Percentiles rank a stretch among this genome's conserved stretches.
phyloP scores from a whole-genome alignment of 106 monocot species.

The Amphibolis antarctica region DNA sequence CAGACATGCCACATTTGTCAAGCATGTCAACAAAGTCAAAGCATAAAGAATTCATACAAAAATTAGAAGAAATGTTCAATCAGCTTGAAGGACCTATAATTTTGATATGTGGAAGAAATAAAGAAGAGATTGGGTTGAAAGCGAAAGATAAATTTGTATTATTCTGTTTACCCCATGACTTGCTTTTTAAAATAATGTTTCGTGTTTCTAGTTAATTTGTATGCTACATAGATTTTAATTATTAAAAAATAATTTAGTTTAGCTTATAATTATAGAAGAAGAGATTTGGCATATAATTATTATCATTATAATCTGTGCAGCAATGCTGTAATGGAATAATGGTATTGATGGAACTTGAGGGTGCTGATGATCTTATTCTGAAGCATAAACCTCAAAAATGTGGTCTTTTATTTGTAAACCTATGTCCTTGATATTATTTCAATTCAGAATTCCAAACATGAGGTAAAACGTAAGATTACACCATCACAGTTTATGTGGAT shows the following conservation, averaged over 20 bases:
- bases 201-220: too few relatives aligned
- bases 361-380: too few relatives aligned
- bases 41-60: constrained; percentile 52
- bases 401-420: too few relatives aligned
- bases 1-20: constrained; percentile 60
- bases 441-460: too few relatives aligned
- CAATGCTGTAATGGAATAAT: too few relatives aligned
- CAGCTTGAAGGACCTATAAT: constrained; percentile 58
- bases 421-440: too few relatives aligned
- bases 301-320: neutral
- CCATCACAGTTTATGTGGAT: too few relatives aligned
- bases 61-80: constrained; percentile 69
- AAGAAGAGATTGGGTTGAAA: constrained; percentile 47
- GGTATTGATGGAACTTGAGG: neutral
- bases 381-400: too few relatives aligned
- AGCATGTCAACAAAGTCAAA: constrained; percentile 58
- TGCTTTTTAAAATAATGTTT: too few relatives aligned
- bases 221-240: neutral
- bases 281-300: neutral
- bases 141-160: constrained; percentile 71
- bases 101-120: constrained; percentile 78
- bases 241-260: neutral
- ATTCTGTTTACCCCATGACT: neutral
- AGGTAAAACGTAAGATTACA: too few relatives aligned
- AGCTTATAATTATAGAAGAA: too few relatives aligned